These are phyloP conservation scores for Fusarium guadeloupense DNA, from an alignment of 2,329 filamentous ascomycete species.

Conservation along the genomic window DNA sequence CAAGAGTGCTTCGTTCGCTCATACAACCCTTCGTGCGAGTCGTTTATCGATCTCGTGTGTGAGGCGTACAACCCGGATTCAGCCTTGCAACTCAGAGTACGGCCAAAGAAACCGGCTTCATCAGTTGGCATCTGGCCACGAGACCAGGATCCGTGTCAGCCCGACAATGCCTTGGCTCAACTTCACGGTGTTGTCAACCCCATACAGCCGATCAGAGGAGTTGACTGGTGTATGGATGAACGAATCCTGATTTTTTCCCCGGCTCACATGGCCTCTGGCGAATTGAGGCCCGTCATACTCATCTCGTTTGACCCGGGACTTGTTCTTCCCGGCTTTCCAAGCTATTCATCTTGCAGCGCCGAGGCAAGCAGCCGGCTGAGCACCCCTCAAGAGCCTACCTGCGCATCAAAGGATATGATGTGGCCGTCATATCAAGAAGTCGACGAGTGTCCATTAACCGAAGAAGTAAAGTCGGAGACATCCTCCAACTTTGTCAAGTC, in stretches of 20 bases:
- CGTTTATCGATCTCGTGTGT: conserved; percentile 67
- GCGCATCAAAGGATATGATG: background rate
- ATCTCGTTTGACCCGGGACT: conserved; percentile 46
- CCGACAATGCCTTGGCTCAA: conserved; percentile 22
- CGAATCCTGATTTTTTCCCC: conserved; percentile 56
- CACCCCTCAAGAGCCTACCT: background rate
- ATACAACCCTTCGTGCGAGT: conserved; percentile 62
- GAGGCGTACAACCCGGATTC: conserved; percentile 45
- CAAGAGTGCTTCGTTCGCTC: conserved; percentile 63
- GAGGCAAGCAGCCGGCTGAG: background rate
- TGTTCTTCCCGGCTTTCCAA: conserved; percentile 33
- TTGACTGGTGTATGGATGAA: conserved; percentile 58
- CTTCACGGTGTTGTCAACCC: conserved; percentile 51
- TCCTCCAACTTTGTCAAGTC: conserved; percentile 6
- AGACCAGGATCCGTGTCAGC: conserved; percentile 3
- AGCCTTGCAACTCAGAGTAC: conserved; percentile 55
- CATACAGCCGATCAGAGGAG: conserved; percentile 43
- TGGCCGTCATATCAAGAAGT: background rate
- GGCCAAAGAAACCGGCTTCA: conserved; percentile 24
- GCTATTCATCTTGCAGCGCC: background rate
- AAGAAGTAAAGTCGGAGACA: background rate
- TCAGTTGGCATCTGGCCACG: conserved; percentile 39
- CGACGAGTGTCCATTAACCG: background rate
- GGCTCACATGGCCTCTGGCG: conserved; percentile 10
- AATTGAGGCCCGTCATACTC: conserved; percentile 37